These are phyloP conservation scores for Macrotyloma uniflorum DNA, from an alignment of 306 rosid genomes.

Conservation along the genomic window DNA sequence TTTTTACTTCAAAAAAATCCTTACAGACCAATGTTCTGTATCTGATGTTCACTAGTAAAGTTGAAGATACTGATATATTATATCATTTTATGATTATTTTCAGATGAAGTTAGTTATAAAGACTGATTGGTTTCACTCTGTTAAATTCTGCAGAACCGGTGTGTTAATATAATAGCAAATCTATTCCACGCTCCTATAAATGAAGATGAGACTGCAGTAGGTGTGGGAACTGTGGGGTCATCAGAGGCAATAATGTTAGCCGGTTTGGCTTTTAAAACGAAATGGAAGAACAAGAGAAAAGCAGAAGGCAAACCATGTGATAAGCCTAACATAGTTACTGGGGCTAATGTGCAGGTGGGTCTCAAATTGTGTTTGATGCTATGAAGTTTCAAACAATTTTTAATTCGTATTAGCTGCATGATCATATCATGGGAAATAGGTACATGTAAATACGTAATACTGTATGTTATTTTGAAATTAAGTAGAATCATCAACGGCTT, in stretches of 20 bases:
- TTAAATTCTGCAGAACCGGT: slow-evolving; percentile 71
- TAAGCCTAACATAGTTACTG: slow-evolving; percentile 92
- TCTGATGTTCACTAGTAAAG: background rate
- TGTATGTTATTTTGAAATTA: background rate
- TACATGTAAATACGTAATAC: background rate
- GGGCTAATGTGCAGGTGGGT: slow-evolving; percentile 88
- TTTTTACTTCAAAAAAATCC: background rate
- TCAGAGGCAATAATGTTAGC: slow-evolving; percentile 99
- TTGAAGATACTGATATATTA: slow-evolving; percentile 20
- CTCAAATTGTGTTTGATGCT: slow-evolving; percentile 8
- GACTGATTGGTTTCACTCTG: slow-evolving; percentile 14
- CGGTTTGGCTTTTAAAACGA: slow-evolving; percentile 86
- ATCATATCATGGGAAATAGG: background rate
- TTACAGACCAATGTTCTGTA: background rate
- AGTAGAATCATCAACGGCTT: background rate
- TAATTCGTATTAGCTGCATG: background rate
- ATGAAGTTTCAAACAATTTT: background rate
- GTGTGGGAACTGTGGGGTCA: slow-evolving; percentile 92
- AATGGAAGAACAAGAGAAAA: slow-evolving; percentile 82
- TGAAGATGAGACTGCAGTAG: slow-evolving; percentile 69
- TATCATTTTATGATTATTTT: slow-evolving; percentile 19
- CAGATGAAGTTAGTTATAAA: background rate
- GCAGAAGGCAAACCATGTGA: slow-evolving; percentile 70
- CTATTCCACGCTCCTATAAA: slow-evolving; percentile 76
- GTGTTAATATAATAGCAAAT: slow-evolving; percentile 89